Percentiles rank a stretch among this genome's conserved stretches.
Evolutionary conservation across 108 stramenopile species (phyloP).

Genomic region (Fistulifera pelliculosa): DNA sequence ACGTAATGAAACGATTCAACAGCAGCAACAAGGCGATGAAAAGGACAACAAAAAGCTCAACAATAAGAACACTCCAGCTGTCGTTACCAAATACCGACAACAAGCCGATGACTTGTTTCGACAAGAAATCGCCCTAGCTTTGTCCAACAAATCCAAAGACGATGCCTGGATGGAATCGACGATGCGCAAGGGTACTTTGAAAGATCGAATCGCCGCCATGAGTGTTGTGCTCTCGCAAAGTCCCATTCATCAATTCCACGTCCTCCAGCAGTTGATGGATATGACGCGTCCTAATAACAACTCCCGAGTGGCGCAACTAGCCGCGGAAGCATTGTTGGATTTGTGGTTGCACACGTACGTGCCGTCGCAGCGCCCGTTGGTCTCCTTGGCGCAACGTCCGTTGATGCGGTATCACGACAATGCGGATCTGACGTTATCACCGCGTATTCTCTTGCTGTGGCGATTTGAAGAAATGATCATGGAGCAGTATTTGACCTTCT

Average conservation of each 20-base stretch:
- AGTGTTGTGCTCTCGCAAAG: constrained; percentile 79
- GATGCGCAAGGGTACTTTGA: constrained; percentile 84
- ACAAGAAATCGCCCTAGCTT: constrained; percentile 43
- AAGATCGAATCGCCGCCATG: constrained; percentile 96
- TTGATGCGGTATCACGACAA: constrained; percentile 39
- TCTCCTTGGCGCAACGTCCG: constrained; percentile 57
- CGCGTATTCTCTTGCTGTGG: constrained; percentile 73
- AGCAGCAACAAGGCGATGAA: no score
- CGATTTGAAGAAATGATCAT: constrained; percentile 87
- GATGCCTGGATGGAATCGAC: constrained; percentile 83
- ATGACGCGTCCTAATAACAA: constrained; percentile 67
- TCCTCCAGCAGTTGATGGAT: constrained; percentile 81
- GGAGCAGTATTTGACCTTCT: constrained; percentile 51
- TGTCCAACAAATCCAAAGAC: constrained; percentile 24
- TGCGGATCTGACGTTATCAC: constrained; percentile 42
- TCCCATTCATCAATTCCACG: constrained; percentile 82
- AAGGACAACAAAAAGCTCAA: constrained; percentile 11
- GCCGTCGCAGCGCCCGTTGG: constrained; percentile 70
- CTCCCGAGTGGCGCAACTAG: constrained; percentile 80
- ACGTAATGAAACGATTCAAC: constrained; percentile 47
- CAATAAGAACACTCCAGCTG: constrained; percentile 15
- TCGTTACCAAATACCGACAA: constrained; percentile 52
- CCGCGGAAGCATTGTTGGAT: constrained; percentile 88
- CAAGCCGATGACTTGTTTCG: constrained; percentile 58
- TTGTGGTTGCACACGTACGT: constrained; percentile 83